Conservation (phyloP, 495 filamentous ascomycete species). For the Geopyxis carbonaria region DNA sequence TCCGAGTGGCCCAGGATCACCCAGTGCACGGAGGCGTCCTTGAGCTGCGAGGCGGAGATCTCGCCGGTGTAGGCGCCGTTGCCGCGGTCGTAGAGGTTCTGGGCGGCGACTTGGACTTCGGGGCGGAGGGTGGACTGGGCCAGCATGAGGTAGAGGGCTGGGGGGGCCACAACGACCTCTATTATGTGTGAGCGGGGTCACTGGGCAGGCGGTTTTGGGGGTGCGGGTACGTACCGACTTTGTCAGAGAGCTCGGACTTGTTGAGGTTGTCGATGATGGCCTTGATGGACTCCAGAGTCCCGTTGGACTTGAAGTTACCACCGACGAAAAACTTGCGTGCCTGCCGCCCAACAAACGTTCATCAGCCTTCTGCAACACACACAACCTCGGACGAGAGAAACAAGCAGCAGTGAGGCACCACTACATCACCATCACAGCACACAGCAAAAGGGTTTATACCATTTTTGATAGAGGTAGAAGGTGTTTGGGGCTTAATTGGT, state of each 20-base stretch:
- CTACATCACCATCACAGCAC: too few species aligned
- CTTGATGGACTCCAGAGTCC: slow-evolving; percentile 67
- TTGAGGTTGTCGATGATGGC: slow-evolving; percentile 78
- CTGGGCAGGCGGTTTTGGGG: background rate
- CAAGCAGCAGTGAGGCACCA: too few species aligned
- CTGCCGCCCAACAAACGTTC: too few species aligned
- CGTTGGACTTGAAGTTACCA: slow-evolving; percentile 99
- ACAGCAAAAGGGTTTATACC: too few species aligned
- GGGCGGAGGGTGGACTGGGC: slow-evolving; percentile 50
- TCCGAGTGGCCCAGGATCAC: slow-evolving; percentile 84
- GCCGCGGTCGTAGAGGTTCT: slow-evolving; percentile 93
- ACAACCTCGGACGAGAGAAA: too few species aligned
- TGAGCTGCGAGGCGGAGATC: slow-evolving; percentile 78
- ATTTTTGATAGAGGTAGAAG: too few species aligned
- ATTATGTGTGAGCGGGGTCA: slow-evolving; percentile 8
- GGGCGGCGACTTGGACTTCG: slow-evolving; percentile 55
- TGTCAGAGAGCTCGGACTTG: slow-evolving; percentile 50
- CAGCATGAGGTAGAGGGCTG: slow-evolving; percentile 75
- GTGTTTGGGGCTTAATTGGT: too few species aligned
- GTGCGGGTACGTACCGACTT: slow-evolving; percentile 38
- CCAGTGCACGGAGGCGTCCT: slow-evolving; percentile 76
- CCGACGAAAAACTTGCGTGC: slow-evolving; percentile 97
- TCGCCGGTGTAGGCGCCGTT: slow-evolving; percentile 96
- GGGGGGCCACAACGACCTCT: slow-evolving; percentile 92
- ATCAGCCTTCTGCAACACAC: too few species aligned